Evolutionary conservation across 2,329 filamentous ascomycete species (phyloP), one percentile per base, ranked within the genome.

Genomic region (Verticillium alfalfae): DNA sequence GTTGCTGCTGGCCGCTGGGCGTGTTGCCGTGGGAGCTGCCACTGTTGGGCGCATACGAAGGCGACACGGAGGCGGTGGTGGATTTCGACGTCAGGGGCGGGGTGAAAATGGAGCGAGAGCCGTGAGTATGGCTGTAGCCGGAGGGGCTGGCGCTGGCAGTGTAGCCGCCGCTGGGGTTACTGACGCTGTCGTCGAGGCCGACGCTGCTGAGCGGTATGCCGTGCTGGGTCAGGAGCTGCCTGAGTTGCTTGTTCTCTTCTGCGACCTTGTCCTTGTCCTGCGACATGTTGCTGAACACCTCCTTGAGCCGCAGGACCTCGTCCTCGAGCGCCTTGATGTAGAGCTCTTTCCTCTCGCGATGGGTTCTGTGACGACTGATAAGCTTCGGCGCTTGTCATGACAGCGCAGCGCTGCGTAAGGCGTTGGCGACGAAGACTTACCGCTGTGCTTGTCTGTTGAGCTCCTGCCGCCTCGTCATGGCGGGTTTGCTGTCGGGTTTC

Each of bases 401-500:
- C 18, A 22, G n/a, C 62, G 15, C 9, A 18, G 18, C 15, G 26
- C 5, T 26, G 4, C n/a, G 16, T 5, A 15, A 49, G 26, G 5
- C 5, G 26, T 5, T 5, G 26, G 26, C 5, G 26, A 31, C 26
- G 26, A 31, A 31, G 61, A 57, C 76, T 68, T 85, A 96, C 93
- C 93, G 89, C 76, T 98, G 95, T 36, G 95, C 95, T 78, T 98
- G 94, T 66, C 95, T 87, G 73, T 98, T 98, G 64, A 98, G 80
- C 75, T 98, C 94, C 73, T 98, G 95, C 66, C 94, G 87, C 65
- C 94, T 85, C 22, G 94, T 98, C 70, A 97, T 79, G 55, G 95
- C 94, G 18, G 95, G 95, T 73, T 96, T 97, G 79, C 91, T 96
- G 74, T 98, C 95, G 22, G 95, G 95, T 74, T 98, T 98, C 0